Conservation (phyloP, 805 yeast genomes). For the Aciculoconidium aculeatum region DNA sequence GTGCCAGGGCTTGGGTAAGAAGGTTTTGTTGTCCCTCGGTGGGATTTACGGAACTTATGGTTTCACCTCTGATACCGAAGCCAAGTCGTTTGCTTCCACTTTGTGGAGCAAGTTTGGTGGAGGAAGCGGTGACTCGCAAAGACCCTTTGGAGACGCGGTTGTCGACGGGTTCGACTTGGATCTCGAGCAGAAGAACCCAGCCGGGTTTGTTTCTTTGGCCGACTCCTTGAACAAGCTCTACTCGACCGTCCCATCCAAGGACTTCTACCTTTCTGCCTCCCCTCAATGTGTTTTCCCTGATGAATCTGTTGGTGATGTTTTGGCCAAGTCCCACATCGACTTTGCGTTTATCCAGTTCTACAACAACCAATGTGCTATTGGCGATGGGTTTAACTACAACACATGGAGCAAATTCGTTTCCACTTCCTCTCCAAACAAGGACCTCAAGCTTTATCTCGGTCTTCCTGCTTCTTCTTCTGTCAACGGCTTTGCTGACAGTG, state of each 20-base stretch:
- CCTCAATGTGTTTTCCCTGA: slow-evolving; percentile 39
- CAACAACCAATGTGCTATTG: slow-evolving; percentile 29
- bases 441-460: slow-evolving; percentile 28
- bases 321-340: slow-evolving; percentile 21
- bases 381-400: slow-evolving; percentile 27
- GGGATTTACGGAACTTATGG: slow-evolving; percentile 64
- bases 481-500: no score
- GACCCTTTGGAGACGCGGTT: slow-evolving; percentile 8
- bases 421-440: slow-evolving; percentile 23
- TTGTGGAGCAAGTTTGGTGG: slow-evolving; percentile 38
- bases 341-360: slow-evolving; percentile 37
- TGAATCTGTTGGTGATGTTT: slow-evolving; percentile 28
- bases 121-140: slow-evolving; percentile 17
- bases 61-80: slow-evolving; percentile 45
- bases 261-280: slow-evolving; percentile 29
- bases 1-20: slow-evolving; percentile 74
- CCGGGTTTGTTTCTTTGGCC: slow-evolving; percentile 20
- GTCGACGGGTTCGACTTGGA: slow-evolving; percentile 31
- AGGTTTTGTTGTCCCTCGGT: slow-evolving; percentile 68
- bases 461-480: slow-evolving; percentile 22
- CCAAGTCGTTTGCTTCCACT: slow-evolving; percentile 45
- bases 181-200: slow-evolving; percentile 21
- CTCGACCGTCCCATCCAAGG: slow-evolving; percentile 8
- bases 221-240: slow-evolving; percentile 3
- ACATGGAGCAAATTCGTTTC: slow-evolving; percentile 29